Conservation (phyloP, 495 filamentous ascomycete species). For the Xylaria intraflava region DNA sequence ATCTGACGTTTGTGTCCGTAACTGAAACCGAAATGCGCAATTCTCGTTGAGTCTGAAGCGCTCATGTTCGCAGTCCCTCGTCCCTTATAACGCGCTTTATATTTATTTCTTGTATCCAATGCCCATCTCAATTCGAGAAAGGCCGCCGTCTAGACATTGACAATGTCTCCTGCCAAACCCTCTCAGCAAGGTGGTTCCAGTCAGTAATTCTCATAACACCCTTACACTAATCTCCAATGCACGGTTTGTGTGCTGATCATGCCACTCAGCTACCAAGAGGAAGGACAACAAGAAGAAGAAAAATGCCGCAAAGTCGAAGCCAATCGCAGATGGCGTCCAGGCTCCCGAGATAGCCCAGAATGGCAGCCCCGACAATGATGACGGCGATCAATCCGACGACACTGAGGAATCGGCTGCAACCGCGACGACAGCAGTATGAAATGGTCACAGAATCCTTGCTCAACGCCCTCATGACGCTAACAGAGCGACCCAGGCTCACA, state of each 20-base stretch:
- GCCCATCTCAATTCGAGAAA: background rate
- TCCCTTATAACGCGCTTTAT: background rate
- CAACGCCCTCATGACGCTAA: constrained; percentile 13
- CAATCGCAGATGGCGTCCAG: constrained; percentile 32
- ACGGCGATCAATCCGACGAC: constrained; percentile 30
- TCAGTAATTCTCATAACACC: constrained; percentile 14
- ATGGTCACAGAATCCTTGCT: background rate
- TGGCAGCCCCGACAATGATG: constrained; percentile 25
- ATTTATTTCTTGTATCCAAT: background rate
- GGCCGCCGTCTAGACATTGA: constrained; percentile 8
- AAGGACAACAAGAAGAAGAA: constrained; percentile 72
- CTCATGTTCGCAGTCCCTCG: background rate
- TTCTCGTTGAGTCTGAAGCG: constrained; percentile 3
- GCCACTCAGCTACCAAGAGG: constrained; percentile 40
- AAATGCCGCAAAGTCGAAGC: constrained; percentile 38
- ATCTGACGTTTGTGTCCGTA: constrained; percentile 3
- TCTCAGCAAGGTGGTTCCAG: constrained; percentile 21
- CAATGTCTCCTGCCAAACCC: constrained; percentile 27
- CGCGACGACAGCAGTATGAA: constrained; percentile 6
- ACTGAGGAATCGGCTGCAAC: constrained; percentile 14
- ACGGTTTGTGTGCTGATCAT: constrained; percentile 13
- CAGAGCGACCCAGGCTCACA: constrained; percentile 22
- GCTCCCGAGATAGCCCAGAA: constrained; percentile 26
- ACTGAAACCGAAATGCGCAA: constrained; percentile 12
- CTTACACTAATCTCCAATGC: background rate